Evolutionary conservation across 495 filamentous ascomycete species (phyloP), one percentile per base, ranked within the genome.

Genomic region (Podospora pseudoanserina): DNA sequence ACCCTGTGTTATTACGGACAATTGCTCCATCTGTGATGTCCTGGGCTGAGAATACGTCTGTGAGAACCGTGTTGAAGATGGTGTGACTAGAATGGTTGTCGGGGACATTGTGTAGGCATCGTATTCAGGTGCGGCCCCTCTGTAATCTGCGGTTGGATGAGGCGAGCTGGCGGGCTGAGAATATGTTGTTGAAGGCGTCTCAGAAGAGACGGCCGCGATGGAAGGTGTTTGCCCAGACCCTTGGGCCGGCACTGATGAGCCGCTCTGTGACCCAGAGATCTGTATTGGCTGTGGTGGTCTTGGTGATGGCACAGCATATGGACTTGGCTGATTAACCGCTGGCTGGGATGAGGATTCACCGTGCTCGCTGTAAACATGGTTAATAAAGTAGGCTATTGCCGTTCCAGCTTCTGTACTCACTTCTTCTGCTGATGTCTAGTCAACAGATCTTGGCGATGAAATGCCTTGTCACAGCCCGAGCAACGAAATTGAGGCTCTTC

Each of bases 351-450:
- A 60, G 64, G 71, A 77, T 44, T 81, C 79, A 32, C 80, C 81
- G 60, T 77, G 72, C 20, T 83, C 79, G 66, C 80, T 83, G 18
- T 13, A 5, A 18, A 9, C 11, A 26, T 55, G 23, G 68, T 76
- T 64, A 75, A 64, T 30, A 44, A 19, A 44, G 30, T 32, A 16
- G 1, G 49, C 49, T 13, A 44, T 26, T 44, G 13, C 6, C 34
- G 15, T n/a, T n/a, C 27, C 13, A 20, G 5, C 19, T 13, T 13
- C 2, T 19, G 32, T 26, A 78, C 91, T 83, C 79, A 94, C 92
- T 94, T 92, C 85, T 90, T 87, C 73, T 93, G 90, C 75, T 89
- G 84, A 76, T 97, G 93, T 63, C 93, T 88, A 30, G 85, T 82
- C 32, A 96, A 83, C 27, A 97, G 79, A 78, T 97, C 93, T 16